Percentiles rank a stretch among this genome's conserved stretches.
Evolutionary conservation across 2,329 filamentous ascomycete species (phyloP).

Genomic region (Aspergillus sp.): DNA sequence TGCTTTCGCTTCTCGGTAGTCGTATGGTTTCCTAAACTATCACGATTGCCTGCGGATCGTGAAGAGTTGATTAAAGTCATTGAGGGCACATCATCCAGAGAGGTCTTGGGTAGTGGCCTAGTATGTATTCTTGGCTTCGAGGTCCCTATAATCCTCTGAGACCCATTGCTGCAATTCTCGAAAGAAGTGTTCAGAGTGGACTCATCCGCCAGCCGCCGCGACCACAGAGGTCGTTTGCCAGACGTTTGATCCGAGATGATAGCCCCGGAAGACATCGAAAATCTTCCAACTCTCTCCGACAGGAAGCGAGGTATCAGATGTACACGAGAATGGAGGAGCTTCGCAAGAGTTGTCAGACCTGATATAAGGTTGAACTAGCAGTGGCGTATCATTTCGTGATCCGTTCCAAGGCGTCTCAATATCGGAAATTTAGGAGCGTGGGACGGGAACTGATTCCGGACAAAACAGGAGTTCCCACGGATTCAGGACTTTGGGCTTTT

Average conservation of each 20-base stretch:
- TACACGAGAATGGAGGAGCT: background rate
- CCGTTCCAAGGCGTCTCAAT: background rate
- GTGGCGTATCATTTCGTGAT: constrained; percentile 3
- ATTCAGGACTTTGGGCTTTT: background rate
- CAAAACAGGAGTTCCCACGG: background rate
- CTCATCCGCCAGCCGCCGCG: constrained; percentile 5
- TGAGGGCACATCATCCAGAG: constrained; percentile 41
- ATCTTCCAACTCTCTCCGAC: constrained; percentile 4
- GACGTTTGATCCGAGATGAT: constrained; percentile 5
- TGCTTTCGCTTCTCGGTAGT: constrained; percentile 24
- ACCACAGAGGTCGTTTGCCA: constrained; percentile 6
- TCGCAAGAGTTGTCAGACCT: background rate
- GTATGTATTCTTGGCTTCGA: constrained; percentile 37
- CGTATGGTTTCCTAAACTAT: constrained; percentile 50
- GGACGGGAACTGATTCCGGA: constrained; percentile 1
- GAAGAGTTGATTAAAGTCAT: constrained; percentile 47
- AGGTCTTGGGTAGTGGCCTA: constrained; percentile 50
- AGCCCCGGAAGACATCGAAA: constrained; percentile 9
- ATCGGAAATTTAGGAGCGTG: background rate
- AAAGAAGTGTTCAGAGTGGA: constrained; percentile 7
- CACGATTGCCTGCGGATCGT: constrained; percentile 49
- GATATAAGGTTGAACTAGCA: constrained; percentile 2
- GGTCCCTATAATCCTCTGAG: constrained; percentile 13
- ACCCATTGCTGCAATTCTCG: constrained; percentile 12
- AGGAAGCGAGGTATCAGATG: background rate